These are phyloP conservation scores for Nectriaceae sp. DNA, from an alignment of 2,329 filamentous ascomycete species.

Conservation along the genomic window DNA sequence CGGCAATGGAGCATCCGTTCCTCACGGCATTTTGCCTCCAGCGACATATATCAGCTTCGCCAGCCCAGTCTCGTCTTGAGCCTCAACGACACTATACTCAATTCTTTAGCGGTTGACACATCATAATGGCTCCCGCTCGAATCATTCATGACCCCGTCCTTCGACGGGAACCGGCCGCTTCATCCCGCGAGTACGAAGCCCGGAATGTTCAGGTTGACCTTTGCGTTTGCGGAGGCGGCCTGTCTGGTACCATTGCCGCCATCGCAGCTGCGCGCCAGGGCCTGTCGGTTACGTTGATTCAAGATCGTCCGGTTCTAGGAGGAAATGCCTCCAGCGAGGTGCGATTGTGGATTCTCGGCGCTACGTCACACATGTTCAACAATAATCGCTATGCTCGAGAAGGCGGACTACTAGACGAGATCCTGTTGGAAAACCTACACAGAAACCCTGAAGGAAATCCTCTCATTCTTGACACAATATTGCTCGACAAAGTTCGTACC, in stretches of 20 bases:
- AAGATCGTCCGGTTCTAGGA: slow-evolving; percentile 25
- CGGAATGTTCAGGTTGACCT: slow-evolving; percentile 23
- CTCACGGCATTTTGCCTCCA: neutral
- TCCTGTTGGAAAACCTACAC: slow-evolving; percentile 25
- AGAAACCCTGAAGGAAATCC: slow-evolving; percentile 29
- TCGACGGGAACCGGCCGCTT: slow-evolving; percentile 17
- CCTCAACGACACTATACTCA: neutral
- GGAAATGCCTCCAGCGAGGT: slow-evolving; percentile 28
- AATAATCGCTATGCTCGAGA: slow-evolving; percentile 28
- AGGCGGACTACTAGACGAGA: slow-evolving; percentile 27
- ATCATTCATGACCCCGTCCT: slow-evolving; percentile 18
- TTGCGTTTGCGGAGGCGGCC: slow-evolving; percentile 30
- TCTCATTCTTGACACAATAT: slow-evolving; percentile 24
- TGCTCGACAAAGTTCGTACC: slow-evolving; percentile 25
- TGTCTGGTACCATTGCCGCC: slow-evolving; percentile 24
- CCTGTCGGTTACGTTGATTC: slow-evolving; percentile 20
- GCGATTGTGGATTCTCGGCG: slow-evolving; percentile 26
- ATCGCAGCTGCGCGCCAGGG: slow-evolving; percentile 25
- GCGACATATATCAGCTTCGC: neutral
- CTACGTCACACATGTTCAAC: slow-evolving; percentile 31
- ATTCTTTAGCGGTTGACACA: neutral
- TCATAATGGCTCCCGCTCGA: slow-evolving; percentile 23
- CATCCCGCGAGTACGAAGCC: slow-evolving; percentile 16
- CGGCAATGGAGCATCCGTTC: neutral
- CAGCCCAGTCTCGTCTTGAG: neutral